Conservation (phyloP, 1,139 yeast genomes). For the Saccharomyces hybrid region DNA sequence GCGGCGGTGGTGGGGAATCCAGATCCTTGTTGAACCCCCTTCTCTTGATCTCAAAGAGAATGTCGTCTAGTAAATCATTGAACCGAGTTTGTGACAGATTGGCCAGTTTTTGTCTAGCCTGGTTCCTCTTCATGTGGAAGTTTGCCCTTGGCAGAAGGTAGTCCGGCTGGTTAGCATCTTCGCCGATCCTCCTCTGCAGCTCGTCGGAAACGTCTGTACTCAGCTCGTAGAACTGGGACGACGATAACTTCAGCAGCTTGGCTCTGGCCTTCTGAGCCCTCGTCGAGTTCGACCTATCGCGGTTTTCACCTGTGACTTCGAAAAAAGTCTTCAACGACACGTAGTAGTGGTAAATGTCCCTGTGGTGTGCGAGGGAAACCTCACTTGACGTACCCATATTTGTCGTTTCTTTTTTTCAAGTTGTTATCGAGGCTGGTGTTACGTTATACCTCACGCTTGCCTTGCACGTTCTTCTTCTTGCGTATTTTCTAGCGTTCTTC, state of each 20-base stretch:
- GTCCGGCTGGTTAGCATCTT: conserved; percentile 46
- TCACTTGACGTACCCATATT: not conserved
- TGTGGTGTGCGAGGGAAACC: conserved; percentile 6
- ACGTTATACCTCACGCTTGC: not conserved
- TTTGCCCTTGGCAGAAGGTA: conserved; percentile 57
- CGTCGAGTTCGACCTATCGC: conserved; percentile 35
- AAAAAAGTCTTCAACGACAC: conserved; percentile 17
- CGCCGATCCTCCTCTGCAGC: conserved; percentile 59
- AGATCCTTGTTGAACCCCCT: conserved; percentile 43
- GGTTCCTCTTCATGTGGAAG: conserved; percentile 90
- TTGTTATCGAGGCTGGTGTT: not conserved
- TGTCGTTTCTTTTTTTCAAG: not conserved
- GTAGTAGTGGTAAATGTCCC: conserved; percentile 15
- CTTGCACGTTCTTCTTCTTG: not conserved
- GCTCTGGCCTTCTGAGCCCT: conserved; percentile 76
- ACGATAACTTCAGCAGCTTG: conserved; percentile 68
- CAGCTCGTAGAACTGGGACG: conserved; percentile 78
- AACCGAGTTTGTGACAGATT: conserved; percentile 75
- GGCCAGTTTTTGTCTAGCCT: conserved; percentile 88
- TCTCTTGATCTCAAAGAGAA: conserved; percentile 77
- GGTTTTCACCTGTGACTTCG: conserved; percentile 17
- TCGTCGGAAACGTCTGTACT: conserved; percentile 94
- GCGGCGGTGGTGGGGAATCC: not conserved
- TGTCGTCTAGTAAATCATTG: conserved; percentile 85
- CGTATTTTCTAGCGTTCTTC: not conserved